Evolutionary conservation across 164 flowering plant genomes (phyloP).

Genomic region (Santalum album): DNA sequence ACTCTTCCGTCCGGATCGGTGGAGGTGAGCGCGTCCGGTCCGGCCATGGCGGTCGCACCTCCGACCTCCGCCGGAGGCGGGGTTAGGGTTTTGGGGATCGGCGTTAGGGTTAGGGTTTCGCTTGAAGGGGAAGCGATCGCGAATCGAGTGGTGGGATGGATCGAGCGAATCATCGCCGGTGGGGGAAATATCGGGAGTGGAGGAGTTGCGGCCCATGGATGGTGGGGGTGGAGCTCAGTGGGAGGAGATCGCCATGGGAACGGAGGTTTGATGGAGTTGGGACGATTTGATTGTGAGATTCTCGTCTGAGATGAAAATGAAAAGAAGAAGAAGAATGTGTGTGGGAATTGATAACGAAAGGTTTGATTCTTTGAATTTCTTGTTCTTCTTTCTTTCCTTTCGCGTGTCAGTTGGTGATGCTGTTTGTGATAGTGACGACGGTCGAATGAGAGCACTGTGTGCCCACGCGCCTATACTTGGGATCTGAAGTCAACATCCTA

Average conservation of each 20-base stretch:
- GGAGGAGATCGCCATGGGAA: not conserved
- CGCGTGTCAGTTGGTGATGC: no score
- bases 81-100: constrained; percentile 3
- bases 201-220: not conserved
- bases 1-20: constrained; percentile 37
- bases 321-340: no score
- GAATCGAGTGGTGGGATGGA: constrained; percentile 25
- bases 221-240: not conserved
- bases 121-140: constrained; percentile 38
- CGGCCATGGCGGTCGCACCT: constrained; percentile 27
- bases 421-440: no score
- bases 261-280: not conserved
- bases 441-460: no score
- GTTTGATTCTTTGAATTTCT: no score
- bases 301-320: no score
- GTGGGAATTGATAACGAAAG: no score
- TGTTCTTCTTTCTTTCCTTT: no score
- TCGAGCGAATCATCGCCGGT: constrained; percentile 12
- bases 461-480: no score
- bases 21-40: constrained; percentile 27
- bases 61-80: constrained; percentile 22
- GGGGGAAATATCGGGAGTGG: constrained; percentile 9
- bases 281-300: no score
- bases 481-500: no score
- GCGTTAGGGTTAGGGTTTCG: constrained; percentile 14